Evolutionary conservation across 2,329 filamentous ascomycete species (phyloP).

Genomic region (Pseudogymnoascus sp.): DNA sequence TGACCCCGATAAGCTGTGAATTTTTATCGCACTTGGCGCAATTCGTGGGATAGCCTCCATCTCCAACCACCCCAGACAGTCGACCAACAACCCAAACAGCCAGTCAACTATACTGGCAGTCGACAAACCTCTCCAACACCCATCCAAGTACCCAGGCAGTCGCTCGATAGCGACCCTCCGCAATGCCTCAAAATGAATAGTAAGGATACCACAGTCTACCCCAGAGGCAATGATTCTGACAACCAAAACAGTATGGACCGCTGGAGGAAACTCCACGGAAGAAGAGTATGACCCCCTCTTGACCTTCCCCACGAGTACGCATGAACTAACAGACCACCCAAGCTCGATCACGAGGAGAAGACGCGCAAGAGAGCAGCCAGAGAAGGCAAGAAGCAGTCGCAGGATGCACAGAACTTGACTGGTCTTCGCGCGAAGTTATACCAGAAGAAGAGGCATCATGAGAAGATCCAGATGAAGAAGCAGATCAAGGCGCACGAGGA

Average conservation of each 20-base stretch:
- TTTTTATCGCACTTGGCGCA: constrained; percentile 8
- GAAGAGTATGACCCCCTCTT: background rate
- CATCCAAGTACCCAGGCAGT: background rate
- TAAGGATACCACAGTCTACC: background rate
- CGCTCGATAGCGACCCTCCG: background rate
- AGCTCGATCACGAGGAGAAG: constrained; percentile 74
- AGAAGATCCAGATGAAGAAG: constrained; percentile 96
- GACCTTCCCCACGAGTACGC: background rate
- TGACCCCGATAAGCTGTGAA: constrained; percentile 1
- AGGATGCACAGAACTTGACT: constrained; percentile 84
- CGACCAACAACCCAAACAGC: background rate
- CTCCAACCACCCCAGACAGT: constrained; percentile 5
- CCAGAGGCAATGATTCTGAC: background rate
- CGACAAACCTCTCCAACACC: background rate
- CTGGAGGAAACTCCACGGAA: constrained; percentile 8
- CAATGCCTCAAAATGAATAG: constrained; percentile 8
- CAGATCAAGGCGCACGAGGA: constrained; percentile 86
- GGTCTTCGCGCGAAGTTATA: constrained; percentile 84
- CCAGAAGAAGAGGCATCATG: constrained; percentile 81
- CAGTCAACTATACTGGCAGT: background rate
- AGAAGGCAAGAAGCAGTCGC: constrained; percentile 74
- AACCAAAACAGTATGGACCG: constrained; percentile 8
- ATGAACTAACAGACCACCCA: constrained; percentile 27
- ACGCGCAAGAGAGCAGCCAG: constrained; percentile 75
- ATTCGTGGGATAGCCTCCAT: constrained; percentile 6